A percentile compares a stretch with the other conserved stretches of the same genome.
Conservation (phyloP, 2,329 filamentous ascomycete species). For the Aspergillus costaricaensis region DNA sequence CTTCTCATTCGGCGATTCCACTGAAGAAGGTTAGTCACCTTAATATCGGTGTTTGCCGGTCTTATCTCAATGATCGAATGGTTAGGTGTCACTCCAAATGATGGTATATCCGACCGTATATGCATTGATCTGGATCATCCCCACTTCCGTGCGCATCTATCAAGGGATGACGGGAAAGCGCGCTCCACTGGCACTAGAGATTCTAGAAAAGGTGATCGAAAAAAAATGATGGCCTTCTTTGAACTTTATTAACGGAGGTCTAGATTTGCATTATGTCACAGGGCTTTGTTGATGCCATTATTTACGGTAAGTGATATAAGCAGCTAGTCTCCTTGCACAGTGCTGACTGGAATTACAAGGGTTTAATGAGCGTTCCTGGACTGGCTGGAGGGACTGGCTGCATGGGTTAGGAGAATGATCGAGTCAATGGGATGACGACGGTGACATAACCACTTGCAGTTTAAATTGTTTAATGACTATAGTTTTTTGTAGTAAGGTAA, state of each 20-base stretch:
- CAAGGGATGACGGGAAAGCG: conserved; percentile 2
- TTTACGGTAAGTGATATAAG: conserved; percentile 3
- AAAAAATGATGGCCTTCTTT: neutral
- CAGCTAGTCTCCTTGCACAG: no score
- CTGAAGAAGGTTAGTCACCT: conserved; percentile 3
- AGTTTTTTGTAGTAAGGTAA: neutral
- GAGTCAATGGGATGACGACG: neutral
- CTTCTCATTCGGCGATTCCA: neutral
- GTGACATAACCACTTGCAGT: neutral
- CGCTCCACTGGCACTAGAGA: neutral
- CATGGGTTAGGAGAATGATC: neutral
- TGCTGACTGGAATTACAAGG: neutral
- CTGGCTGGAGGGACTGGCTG: conserved; percentile 2
- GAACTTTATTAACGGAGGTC: neutral
- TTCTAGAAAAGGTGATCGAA: conserved; percentile 9
- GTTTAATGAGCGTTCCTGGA: conserved; percentile 7
- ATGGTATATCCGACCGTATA: conserved; percentile 14
- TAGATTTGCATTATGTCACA: conserved; percentile 11
- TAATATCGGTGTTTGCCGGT: neutral
- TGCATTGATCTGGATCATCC: conserved; percentile 8
- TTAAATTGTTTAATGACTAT: neutral
- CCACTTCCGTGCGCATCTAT: conserved; percentile 5
- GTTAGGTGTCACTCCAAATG: conserved; percentile 7
- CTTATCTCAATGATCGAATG: neutral
- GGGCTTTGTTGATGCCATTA: conserved; percentile 9